Evolutionary conservation across 1,284 basidiomycete species (phyloP).

Genomic region (Cystobasidiaceae sp.): DNA sequence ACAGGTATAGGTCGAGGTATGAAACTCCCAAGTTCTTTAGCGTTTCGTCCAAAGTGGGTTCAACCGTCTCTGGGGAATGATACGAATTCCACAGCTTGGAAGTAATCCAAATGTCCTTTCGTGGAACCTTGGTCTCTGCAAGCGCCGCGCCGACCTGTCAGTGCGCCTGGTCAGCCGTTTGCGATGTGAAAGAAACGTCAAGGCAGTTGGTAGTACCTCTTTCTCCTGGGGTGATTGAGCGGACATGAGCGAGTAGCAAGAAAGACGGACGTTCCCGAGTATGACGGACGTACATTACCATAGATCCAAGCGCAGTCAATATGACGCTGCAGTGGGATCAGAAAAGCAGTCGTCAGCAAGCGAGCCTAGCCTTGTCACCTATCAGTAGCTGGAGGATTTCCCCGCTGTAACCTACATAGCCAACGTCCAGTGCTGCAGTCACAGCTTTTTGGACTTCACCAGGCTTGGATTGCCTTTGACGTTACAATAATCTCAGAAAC

Average conservation of each 20-base stretch:
- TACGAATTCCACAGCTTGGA: conserved; percentile 64
- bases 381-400: too few species aligned
- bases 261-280: too few species aligned
- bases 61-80: conserved; percentile 54
- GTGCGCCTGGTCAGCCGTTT: too few species aligned
- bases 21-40: conserved; percentile 63
- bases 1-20: conserved; percentile 73
- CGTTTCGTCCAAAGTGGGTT: conserved; percentile 65
- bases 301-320: conserved; percentile 50
- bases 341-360: conserved; percentile 1
- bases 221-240: too few species aligned
- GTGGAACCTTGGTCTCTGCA: conserved; percentile 56
- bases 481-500: too few species aligned
- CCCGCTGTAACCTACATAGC: conserved; percentile 33
- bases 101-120: conserved; percentile 64
- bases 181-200: too few species aligned
- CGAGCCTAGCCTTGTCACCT: too few species aligned
- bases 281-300: conserved; percentile 63
- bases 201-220: background rate
- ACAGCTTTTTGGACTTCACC: conserved; percentile 36
- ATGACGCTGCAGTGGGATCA: background rate
- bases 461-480: conserved; percentile 35
- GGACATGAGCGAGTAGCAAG: too few species aligned
- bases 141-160: conserved; percentile 71
- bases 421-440: conserved; percentile 32